Evolutionary conservation across 1,139 yeast species (phyloP).

Genomic region (Scheffersomyces titani): DNA sequence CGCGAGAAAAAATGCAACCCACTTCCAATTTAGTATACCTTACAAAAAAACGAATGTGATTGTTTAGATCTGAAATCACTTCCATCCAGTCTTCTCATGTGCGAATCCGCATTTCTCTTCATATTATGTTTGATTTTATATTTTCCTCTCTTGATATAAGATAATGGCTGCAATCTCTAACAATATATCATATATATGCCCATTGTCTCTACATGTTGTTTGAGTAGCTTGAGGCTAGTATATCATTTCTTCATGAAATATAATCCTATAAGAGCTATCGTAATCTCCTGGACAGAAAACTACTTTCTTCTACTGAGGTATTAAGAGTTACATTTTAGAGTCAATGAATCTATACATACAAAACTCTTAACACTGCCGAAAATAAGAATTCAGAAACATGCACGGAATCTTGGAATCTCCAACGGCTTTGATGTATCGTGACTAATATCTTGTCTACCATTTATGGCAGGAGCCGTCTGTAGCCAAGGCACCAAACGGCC

Average conservation of each 20-base stretch:
- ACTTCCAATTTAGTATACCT: not conserved
- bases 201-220: too few species aligned
- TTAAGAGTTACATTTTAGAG: too few species aligned
- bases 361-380: too few species aligned
- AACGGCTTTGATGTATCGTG: not conserved
- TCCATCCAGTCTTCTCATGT: not conserved
- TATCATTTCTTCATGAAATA: too few species aligned
- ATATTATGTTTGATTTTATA: too few species aligned
- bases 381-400: not conserved
- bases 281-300: too few species aligned
- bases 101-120: not conserved
- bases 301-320: too few species aligned
- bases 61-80: not conserved
- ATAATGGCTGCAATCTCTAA: too few species aligned
- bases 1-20: not conserved
- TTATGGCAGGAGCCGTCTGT: not conserved
- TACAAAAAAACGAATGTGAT: not conserved
- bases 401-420: not conserved
- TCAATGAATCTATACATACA: not conserved
- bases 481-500: not conserved
- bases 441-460: not conserved
- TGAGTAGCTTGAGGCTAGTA: too few species aligned
- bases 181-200: too few species aligned
- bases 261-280: too few species aligned
- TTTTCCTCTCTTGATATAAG: too few species aligned